Evolutionary conservation across 179 eudicot genomes (phyloP).

Genomic region (Silene coronaria): DNA sequence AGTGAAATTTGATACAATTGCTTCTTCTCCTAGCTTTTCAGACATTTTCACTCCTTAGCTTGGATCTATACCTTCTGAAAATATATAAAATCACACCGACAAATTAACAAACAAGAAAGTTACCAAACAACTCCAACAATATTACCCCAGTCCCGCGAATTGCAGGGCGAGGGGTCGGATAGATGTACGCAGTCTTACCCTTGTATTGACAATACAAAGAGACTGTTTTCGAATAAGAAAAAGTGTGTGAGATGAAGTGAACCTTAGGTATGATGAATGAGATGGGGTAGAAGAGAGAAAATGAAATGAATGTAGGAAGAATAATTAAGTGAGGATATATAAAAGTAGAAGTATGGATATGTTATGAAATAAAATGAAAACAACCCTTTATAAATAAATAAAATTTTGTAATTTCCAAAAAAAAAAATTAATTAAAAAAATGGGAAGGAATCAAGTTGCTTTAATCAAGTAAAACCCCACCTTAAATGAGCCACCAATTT

Average conservation of each 20-base stretch:
- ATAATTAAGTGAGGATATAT: background rate
- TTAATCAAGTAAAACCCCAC: slow-evolving; percentile 15
- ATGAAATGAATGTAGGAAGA: background rate
- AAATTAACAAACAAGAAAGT: background rate
- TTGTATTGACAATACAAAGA: no score
- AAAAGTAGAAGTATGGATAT: background rate
- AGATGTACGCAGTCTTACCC: no score
- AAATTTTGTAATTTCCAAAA: background rate
- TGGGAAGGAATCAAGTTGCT: slow-evolving; percentile 10
- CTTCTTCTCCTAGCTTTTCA: slow-evolving; percentile 64
- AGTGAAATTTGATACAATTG: slow-evolving; percentile 48
- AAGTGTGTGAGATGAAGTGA: background rate
- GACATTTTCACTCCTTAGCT: slow-evolving; percentile 4
- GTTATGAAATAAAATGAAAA: background rate
- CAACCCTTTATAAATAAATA: background rate
- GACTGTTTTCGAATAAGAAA: background rate
- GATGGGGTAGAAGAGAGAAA: background rate
- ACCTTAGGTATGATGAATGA: background rate
- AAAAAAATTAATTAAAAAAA: background rate
- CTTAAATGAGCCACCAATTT: slow-evolving; percentile 23
- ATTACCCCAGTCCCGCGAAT: no score
- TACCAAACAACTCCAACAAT: no score
- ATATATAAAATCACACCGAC: background rate
- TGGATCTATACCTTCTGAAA: background rate
- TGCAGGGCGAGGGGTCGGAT: no score